phyloP scores from a whole-genome alignment of 2,329 filamentous ascomycete genomes.

The Monosporascus ibericus region DNA sequence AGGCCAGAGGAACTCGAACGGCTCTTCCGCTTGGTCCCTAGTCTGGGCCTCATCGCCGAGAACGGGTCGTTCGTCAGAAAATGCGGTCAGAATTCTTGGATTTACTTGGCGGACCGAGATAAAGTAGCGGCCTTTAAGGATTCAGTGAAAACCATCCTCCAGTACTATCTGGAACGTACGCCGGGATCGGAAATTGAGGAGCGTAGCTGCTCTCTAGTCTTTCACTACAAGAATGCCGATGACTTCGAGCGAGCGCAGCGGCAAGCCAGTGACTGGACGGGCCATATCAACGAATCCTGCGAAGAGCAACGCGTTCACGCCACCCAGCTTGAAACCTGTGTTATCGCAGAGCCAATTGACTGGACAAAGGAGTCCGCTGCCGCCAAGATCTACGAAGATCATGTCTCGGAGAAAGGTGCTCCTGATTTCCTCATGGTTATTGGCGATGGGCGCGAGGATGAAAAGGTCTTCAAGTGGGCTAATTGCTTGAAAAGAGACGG shows the following conservation, averaged over 20 bases:
- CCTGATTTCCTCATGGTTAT: conserved; percentile 86
- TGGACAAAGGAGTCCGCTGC: conserved; percentile 87
- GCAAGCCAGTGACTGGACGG: conserved; percentile 83
- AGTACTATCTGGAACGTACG: conserved; percentile 84
- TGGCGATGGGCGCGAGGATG: conserved; percentile 88
- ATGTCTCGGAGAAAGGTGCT: conserved; percentile 28
- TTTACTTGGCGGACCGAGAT: conserved; percentile 65
- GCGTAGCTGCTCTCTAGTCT: conserved; percentile 84
- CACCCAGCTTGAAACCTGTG: conserved; percentile 69
- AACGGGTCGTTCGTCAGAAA: conserved; percentile 88
- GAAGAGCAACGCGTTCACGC: conserved; percentile 79
- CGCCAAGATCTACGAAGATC: conserved; percentile 60
- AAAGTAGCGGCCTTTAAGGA: conserved; percentile 75
- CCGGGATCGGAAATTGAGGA: conserved; percentile 86
- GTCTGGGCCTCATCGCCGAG: conserved; percentile 85
- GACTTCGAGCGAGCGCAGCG: conserved; percentile 70
- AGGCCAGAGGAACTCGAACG: conserved; percentile 83
- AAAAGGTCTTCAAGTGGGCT: conserved; percentile 91
- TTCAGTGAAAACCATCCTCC: conserved; percentile 73
- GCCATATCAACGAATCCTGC: conserved; percentile 92
- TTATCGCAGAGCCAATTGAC: conserved; percentile 78
- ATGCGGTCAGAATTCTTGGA: conserved; percentile 64
- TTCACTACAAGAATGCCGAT: conserved; percentile 80
- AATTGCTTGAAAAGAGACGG: conserved; percentile 62
- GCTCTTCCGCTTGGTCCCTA: conserved; percentile 76